phyloP scores from a whole-genome alignment of 805 yeast genomes.

The Kluyveromyces siamensis region DNA sequence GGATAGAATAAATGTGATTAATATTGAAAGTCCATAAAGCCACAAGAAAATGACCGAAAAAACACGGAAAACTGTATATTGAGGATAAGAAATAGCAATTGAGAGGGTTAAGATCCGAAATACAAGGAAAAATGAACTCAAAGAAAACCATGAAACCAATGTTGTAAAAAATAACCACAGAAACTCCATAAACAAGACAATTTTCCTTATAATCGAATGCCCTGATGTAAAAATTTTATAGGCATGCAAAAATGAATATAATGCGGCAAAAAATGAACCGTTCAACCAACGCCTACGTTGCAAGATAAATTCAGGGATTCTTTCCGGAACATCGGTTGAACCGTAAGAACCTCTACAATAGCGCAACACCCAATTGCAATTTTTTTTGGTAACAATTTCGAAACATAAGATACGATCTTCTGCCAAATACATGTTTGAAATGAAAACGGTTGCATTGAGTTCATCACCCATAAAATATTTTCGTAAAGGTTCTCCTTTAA shows the following conservation, averaged over 20 bases:
- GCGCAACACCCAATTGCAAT: slow-evolving; percentile 66
- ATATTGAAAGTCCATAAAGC: slow-evolving; percentile 73
- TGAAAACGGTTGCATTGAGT: slow-evolving; percentile 72
- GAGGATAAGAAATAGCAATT: slow-evolving; percentile 44
- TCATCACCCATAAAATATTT: slow-evolving; percentile 91
- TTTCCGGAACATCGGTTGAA: slow-evolving; percentile 91
- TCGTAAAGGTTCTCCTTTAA: slow-evolving; percentile 76
- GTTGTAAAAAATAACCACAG: slow-evolving; percentile 66
- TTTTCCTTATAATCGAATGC: slow-evolving; percentile 59
- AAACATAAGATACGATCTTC: slow-evolving; percentile 94
- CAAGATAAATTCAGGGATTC: slow-evolving; percentile 73
- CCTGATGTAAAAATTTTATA: slow-evolving; percentile 69
- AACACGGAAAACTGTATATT: slow-evolving; percentile 66
- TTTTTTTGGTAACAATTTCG: slow-evolving; percentile 81
- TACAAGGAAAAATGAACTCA: slow-evolving; percentile 83
- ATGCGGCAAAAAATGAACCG: slow-evolving; percentile 92
- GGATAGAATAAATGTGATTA: slow-evolving; percentile 79
- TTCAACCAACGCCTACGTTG: slow-evolving; percentile 96
- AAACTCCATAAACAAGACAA: slow-evolving; percentile 69
- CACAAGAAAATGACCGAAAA: slow-evolving; percentile 74
- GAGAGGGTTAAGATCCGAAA: slow-evolving; percentile 80
- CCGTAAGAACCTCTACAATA: slow-evolving; percentile 87
- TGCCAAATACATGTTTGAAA: slow-evolving; percentile 93
- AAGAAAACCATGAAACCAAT: slow-evolving; percentile 83
- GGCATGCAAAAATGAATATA: slow-evolving; percentile 75